These are phyloP conservation scores for Trametes hirsuta DNA, from an alignment of 1,284 basidiomycete genomes.

Conservation along the genomic window DNA sequence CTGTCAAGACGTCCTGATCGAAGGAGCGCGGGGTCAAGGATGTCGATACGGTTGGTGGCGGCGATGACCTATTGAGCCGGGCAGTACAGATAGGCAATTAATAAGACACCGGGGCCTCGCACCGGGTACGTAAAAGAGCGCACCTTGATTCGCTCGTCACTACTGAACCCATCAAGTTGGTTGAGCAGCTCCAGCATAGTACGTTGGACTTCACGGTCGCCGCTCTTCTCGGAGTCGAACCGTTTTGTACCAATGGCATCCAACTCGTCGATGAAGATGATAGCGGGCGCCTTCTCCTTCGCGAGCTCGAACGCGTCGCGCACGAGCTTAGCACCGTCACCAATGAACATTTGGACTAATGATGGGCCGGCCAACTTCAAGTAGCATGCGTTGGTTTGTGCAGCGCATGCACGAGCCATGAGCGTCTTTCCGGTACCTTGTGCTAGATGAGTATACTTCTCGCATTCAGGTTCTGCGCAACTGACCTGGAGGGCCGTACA, in stretches of 20 bases:
- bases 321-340: constrained; percentile 81
- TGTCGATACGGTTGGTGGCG: constrained; percentile 98
- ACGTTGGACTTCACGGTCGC: constrained; percentile 79
- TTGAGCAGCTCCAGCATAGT: constrained; percentile 84
- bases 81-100: constrained; percentile 14
- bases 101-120: constrained; percentile 5
- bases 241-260: constrained; percentile 84
- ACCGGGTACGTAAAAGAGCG: constrained; percentile 23
- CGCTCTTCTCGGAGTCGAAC: constrained; percentile 80
- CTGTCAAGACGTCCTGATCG: constrained; percentile 78
- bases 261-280: constrained; percentile 84
- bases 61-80: constrained; percentile 83
- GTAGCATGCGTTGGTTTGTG: constrained; percentile 83
- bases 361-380: constrained; percentile 81
- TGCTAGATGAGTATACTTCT: neutral
- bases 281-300: constrained; percentile 78
- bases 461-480: neutral
- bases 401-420: constrained; percentile 77
- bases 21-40: constrained; percentile 82
- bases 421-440: constrained; percentile 80
- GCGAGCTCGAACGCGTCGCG: constrained; percentile 79
- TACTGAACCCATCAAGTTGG: constrained; percentile 79
- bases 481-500: constrained; percentile 80
- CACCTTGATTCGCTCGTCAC: constrained; percentile 96
- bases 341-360: constrained; percentile 85